phyloP scores from a whole-genome alignment of 1,139 yeast genomes.

The Saccharomycopsis hybrid region DNA sequence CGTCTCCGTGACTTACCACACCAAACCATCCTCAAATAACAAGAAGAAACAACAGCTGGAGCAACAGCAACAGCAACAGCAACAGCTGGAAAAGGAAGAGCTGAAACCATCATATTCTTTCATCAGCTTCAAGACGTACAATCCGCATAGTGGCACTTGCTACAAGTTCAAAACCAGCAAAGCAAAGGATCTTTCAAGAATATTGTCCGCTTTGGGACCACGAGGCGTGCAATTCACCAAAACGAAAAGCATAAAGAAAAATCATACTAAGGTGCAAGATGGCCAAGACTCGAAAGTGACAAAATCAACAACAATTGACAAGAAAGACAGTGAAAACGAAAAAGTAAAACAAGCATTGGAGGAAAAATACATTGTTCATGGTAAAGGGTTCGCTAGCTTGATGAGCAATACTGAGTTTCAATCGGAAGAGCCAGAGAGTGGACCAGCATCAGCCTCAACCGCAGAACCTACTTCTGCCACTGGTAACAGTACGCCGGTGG shows the following conservation, averaged over 20 bases:
- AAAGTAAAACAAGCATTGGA: constrained; percentile 1
- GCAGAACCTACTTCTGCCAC: constrained; percentile 17
- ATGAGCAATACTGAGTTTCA: constrained; percentile 33
- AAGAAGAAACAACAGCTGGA: not conserved
- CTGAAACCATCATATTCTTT: not conserved
- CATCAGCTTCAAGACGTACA: constrained; percentile 60
- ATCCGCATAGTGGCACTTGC: constrained; percentile 64
- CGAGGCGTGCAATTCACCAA: constrained; percentile 49
- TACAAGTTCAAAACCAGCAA: constrained; percentile 57
- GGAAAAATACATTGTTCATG: constrained; percentile 22
- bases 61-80: too few relatives aligned
- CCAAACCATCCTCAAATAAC: constrained; percentile 3
- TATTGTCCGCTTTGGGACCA: constrained; percentile 83
- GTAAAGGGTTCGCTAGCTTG: constrained; percentile 29
- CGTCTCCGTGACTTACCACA: constrained; percentile 18
- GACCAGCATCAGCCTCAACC: constrained; percentile 13
- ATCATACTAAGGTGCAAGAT: constrained; percentile 26
- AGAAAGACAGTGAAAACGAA: not conserved
- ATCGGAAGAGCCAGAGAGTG: constrained; percentile 24
- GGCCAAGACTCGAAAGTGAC: constrained; percentile 40
- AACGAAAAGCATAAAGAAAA: constrained; percentile 19
- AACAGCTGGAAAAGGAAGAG: too few relatives aligned
- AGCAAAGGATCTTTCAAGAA: constrained; percentile 70
- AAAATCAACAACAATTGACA: constrained; percentile 14
- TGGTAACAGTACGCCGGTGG: constrained; percentile 19